Base-by-base conservation (phyloP, 2,329 filamentous ascomycete species). In the Aspergillus quadrilineatus region DNA sequence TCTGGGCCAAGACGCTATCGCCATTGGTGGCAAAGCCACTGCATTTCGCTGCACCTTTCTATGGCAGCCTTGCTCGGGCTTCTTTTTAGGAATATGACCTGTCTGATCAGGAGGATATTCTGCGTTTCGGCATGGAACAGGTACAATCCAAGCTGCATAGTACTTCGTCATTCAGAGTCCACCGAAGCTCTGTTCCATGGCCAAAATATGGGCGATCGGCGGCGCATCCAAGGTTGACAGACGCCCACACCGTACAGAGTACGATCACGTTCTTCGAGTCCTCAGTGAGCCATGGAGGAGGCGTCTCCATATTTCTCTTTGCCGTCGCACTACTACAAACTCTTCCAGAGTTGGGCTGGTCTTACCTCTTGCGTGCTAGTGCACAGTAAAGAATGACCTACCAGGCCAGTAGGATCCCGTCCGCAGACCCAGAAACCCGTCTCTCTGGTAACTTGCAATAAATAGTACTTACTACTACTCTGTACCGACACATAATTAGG, bases 21-120 rank as follows among this genome's bases (percentile, higher is more conserved):
- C 22, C 50, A 48, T 37, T 42, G 53, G 57, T 59, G 50, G 59
- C 59, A 54, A 60, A 54, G 53, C 46, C 52, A 48, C 30, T 47
- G 43, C 30, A 47, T 14, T n/a, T 34, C 14, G 44, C 15, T 42
- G 41, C 53, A 55, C 30, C 43, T 59, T 55, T 56, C 54, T 53
- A 57, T 59, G 9, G 51, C 53, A 57, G 32, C 34, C 14, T 48
- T 17, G 12, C 15, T 47, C 2, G 12, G 32, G 12, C 10, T 37
- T 37, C 34, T 37, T 14, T 37, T 37, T 14, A 37, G 34, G 9
- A 37, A 37, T 37, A 10, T 37, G 34, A 37, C 34, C 34, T 37
- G 34, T 37, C 34, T 14, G 34, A 37, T 37, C 10, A 9, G 14
- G 14, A 37, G 34, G 14, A 37, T 10, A 34, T 34, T 34, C 9